Base-by-base conservation (phyloP, 2,329 filamentous ascomycete species). In the Aspergillus melleus region DNA sequence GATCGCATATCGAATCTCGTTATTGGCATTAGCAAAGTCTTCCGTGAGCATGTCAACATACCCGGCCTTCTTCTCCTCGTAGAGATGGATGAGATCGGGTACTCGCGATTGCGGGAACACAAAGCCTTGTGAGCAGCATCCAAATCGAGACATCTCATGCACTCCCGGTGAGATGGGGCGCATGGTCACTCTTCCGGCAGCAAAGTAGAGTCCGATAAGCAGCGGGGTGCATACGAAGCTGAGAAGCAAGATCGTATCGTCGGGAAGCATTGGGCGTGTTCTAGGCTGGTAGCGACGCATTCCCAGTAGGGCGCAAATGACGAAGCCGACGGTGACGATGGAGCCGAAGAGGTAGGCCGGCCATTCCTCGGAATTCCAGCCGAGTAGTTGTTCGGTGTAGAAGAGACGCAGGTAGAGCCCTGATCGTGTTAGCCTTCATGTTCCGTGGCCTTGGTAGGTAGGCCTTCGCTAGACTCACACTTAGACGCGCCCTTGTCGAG, bases 341-440 rank as follows among this genome's bases (percentile, higher is more conserved):
- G 76, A 79, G 59, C 66, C 73, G 46, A 70, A 67, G 4, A 79
- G 58, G 55, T 80, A 79, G 4, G 57, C 69, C 0, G 54, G 61
- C 77, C 77, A 80, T 44, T 76, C 65, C 61, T 81, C 77, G 8
- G 68, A 68, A 54, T 81, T 80, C 79, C 79, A 81, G 54, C 79
- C 78, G 3, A 79, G 71, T 50, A 78, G 77, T 53, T 77, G 69
- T 56, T 81, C 78, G 0, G 77, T 79, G 59, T 79, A 80, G 68
- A 82, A 81, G 12, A 82, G 69, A 2, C 79, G 77, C 19, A 81
- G 69, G 63, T 81, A 81, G 6, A 80, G 67, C 63, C 75, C 76
- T 66, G 44, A 2, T 10, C 44, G 12, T 20, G 19, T 20, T 47
- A 24, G 44, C 36, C 4, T 47, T 14, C n/a, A 11, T 47, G 19